Percentiles rank a stretch among this genome's conserved stretches.
Evolutionary conservation across 179 eudicot genomes (phyloP).

Genomic region (Monotropa hypopitys): DNA sequence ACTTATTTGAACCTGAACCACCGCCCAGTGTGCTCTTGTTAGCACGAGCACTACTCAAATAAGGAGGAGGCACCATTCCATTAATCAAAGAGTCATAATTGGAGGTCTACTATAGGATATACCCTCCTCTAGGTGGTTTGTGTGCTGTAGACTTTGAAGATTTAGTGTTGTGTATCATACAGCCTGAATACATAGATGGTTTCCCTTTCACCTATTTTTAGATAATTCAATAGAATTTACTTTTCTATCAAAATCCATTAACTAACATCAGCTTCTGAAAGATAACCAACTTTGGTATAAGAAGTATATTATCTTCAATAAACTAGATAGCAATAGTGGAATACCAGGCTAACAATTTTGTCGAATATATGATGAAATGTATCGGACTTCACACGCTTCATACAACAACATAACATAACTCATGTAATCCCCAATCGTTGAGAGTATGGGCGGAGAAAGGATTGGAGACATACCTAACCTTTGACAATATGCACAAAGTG

Average conservation of each 20-base stretch:
- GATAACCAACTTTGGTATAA: not conserved
- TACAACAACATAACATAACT: too few species aligned
- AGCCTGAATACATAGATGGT: not conserved
- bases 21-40: too few species aligned
- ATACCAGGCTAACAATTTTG: not conserved
- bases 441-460: too few species aligned
- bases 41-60: too few species aligned
- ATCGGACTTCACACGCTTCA: too few species aligned
- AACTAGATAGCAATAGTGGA: not conserved
- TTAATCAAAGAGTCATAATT: too few species aligned
- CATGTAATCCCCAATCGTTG: too few species aligned
- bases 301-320: not conserved
- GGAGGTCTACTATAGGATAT: not conserved
- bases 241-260: not conserved
- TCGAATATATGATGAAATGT: too few species aligned
- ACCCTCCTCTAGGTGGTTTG: not conserved
- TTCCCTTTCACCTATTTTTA: not conserved
- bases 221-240: not conserved
- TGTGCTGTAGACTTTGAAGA: not conserved
- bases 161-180: not conserved
- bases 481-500: too few species aligned
- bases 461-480: too few species aligned
- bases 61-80: too few species aligned
- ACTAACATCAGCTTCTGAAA: not conserved
- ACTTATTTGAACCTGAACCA: too few species aligned